phyloP scores from a whole-genome alignment of 306 rosid species.

The Quercus cerris region DNA sequence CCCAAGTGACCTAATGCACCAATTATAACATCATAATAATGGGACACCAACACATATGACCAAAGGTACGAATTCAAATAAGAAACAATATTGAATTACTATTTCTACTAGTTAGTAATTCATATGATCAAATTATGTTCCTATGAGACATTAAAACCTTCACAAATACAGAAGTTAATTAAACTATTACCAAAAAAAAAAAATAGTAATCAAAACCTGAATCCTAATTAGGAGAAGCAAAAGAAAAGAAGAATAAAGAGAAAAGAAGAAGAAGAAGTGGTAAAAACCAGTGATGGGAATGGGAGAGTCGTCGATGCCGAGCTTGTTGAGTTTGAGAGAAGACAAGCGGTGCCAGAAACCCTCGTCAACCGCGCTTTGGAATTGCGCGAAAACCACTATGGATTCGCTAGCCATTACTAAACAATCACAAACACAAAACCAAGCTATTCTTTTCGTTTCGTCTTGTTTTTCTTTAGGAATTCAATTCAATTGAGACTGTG shows the following conservation, averaged over 20 bases:
- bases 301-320: constrained; percentile 97
- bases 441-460: background rate
- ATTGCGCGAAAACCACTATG: constrained; percentile 71
- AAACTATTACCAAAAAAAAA: background rate
- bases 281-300: constrained; percentile 60
- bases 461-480: background rate
- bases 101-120: no score
- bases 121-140: no score
- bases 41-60: no score
- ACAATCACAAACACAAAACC: no score
- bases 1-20: background rate
- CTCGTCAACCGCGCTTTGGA: constrained; percentile 88
- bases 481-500: no score
- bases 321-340: constrained; percentile 89
- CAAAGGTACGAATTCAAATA: no score
- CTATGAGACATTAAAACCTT: no score
- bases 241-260: background rate
- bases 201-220: background rate
- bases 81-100: no score
- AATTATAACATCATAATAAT: no score
- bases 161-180: no score
- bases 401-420: constrained; percentile 46
- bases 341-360: constrained; percentile 94
- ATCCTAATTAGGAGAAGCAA: background rate
- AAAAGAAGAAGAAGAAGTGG: background rate